These are phyloP conservation scores for Pseudovirgaria hyperparasitica DNA, from an alignment of 2,329 filamentous ascomycete species.

Conservation along the genomic window DNA sequence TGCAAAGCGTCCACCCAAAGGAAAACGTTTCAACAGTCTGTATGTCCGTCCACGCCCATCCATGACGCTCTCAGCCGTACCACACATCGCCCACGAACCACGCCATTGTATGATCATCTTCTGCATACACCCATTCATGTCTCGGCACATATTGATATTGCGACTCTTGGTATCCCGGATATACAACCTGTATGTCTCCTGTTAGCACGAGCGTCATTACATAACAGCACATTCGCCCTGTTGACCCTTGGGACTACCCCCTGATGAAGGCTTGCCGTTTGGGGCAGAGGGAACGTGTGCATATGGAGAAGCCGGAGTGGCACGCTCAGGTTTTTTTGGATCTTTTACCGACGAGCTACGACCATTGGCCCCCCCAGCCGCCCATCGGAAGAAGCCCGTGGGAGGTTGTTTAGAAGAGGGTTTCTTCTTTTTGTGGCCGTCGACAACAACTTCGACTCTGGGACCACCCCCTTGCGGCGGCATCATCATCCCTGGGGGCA, in stretches of 20 bases:
- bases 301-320: conserved; percentile 2
- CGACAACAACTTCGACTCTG: conserved; percentile 6
- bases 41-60: too few relatives aligned
- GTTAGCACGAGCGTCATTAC: conserved; percentile 2
- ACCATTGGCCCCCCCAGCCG: conserved; percentile 9
- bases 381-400: conserved; percentile 13
- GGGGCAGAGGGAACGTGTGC: conserved; percentile 2
- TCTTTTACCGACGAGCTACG: conserved; percentile 11
- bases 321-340: conserved; percentile 14
- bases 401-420: conserved; percentile 6
- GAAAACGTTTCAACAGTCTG: too few relatives aligned
- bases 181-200: background rate
- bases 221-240: conserved; percentile 6
- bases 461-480: conserved; percentile 8
- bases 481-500: conserved; percentile 1
- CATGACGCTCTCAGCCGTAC: too few relatives aligned
- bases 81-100: background rate
- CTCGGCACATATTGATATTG: conserved; percentile 1
- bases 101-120: background rate
- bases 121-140: conserved; percentile 1
- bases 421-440: conserved; percentile 3
- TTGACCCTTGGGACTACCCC: too few relatives aligned
- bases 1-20: too few relatives aligned
- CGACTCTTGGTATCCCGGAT: background rate
- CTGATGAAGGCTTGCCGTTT: conserved; percentile 3